These are phyloP conservation scores for Tetrahymena malaccensis DNA, from an alignment of 73 alveolate species.

Conservation along the genomic window DNA sequence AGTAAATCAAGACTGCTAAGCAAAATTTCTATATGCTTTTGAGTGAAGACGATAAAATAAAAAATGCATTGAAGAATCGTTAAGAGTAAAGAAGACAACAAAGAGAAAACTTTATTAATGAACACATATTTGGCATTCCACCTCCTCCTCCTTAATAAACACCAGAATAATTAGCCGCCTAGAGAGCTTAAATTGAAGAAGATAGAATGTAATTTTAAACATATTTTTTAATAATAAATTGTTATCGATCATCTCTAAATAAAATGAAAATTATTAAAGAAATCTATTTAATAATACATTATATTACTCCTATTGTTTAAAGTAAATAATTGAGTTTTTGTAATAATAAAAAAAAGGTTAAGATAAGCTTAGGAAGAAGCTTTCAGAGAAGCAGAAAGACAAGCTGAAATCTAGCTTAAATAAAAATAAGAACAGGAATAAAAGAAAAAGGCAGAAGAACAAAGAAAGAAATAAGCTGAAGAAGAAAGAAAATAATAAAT, in stretches of 20 bases:
- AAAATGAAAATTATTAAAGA: not conserved
- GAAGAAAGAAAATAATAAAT: not conserved
- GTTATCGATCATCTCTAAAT: not conserved
- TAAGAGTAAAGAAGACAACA: not conserved
- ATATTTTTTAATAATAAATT: not conserved
- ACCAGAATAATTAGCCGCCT: not conserved
- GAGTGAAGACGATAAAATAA: not conserved
- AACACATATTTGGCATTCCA: not conserved
- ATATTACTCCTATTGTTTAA: too few relatives aligned
- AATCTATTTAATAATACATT: not conserved
- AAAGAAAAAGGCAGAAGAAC: not conserved
- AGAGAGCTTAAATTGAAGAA: not conserved
- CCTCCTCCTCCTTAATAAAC: not conserved
- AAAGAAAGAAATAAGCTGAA: not conserved
- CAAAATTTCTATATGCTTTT: not conserved
- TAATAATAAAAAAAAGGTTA: not conserved
- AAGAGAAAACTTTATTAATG: not conserved
- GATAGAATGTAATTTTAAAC: not conserved
- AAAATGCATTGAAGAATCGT: not conserved
- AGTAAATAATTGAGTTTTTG: too few relatives aligned
- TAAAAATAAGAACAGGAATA: not conserved
- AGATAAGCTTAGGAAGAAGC: not conserved
- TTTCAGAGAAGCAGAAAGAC: not conserved
- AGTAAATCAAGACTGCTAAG: not conserved
- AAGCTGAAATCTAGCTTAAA: not conserved